These are phyloP conservation scores for Anastatica hierochuntica DNA, from an alignment of 345 rosid species.

Conservation along the genomic window DNA sequence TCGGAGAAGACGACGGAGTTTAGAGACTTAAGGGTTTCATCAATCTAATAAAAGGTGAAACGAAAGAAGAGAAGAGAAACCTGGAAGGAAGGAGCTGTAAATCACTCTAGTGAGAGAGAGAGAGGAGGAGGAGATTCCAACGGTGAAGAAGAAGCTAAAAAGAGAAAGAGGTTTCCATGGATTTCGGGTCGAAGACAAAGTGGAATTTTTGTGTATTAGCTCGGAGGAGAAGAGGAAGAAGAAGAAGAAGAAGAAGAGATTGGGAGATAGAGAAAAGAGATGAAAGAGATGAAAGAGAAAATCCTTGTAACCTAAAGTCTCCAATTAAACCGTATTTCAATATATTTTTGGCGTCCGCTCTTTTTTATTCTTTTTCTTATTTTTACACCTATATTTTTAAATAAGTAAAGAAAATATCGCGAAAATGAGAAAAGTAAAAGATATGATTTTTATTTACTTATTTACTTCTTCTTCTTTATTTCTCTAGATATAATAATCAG, in stretches of 20 bases:
- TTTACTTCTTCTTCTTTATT: too few relatives aligned
- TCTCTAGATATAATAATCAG: too few relatives aligned
- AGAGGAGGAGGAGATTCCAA: slow-evolving; percentile 6
- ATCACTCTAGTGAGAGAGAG: slow-evolving; percentile 12
- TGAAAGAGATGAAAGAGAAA: neutral
- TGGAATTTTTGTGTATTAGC: slow-evolving; percentile 19
- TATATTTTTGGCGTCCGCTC: slow-evolving; percentile 28
- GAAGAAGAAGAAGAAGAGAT: neutral
- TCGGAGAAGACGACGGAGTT: neutral
- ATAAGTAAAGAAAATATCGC: neutral
- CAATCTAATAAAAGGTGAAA: slow-evolving; percentile 1
- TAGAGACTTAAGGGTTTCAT: slow-evolving; percentile 22
- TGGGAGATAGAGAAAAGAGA: neutral
- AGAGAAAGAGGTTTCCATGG: slow-evolving; percentile 12
- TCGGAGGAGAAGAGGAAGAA: slow-evolving; percentile 2
- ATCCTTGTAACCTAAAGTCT: slow-evolving; percentile 22
- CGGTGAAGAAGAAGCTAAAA: slow-evolving; percentile 11
- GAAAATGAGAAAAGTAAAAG: neutral
- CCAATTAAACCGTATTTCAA: slow-evolving; percentile 18
- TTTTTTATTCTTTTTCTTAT: neutral
- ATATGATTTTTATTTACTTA: too few relatives aligned
- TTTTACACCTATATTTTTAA: neutral
- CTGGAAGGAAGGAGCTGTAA: slow-evolving; percentile 16
- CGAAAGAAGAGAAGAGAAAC: slow-evolving; percentile 6
- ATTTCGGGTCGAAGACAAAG: slow-evolving; percentile 15